Base-by-base conservation (phyloP, 139 green algal genomes). In the Astrephomene gubernaculifera region DNA sequence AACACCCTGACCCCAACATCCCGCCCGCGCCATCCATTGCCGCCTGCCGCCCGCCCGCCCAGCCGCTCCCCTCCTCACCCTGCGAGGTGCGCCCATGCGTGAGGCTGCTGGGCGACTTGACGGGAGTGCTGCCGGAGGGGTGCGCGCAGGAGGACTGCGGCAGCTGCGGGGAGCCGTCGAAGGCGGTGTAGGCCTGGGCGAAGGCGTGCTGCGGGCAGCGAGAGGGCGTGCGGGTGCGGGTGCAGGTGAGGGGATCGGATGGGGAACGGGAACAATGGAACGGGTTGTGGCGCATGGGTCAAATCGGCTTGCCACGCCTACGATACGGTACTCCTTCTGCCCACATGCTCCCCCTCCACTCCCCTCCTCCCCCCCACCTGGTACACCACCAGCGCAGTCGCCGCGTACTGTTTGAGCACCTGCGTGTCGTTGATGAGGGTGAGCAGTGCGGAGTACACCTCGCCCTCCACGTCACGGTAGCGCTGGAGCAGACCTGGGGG, bases 401-500 rank as follows among this genome's bases (percentile, higher is more conserved):
- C 87, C 2, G 61, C 79, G 83, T 87, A 89, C 74, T 91, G 78
- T 41, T 84, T 81, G 31, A 91, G 79, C 83, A 91, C 76, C 36
- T 74, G 31, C 3, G 87, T 88, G 83, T 91, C 87, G 25, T 69
- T 64, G 79, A 91, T 91, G 31, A 91, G 79, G 1, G 67, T 83
- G 0, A 89, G 61, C 25, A 91, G 76, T 14, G 87, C 87, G 4
- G 86, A 87, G 71, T 83, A 89, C 0, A 91, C 87, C 87, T 91
- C 83, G 2, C 54, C 54, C 79, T 91, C 87, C 22, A 79, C 22
- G 36, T 82, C 79, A 6, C 54, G 31, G 63, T 74, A 91, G 63
- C 87, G 87, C 63, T 87, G 36, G 22, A 74, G 72, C 35, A 86
- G 53, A 57, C 87, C 87, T 90, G 86, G 1, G 71, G 31, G 44